Base-by-base conservation (phyloP, 176 grass and related monocot species). In the Aechmea fasciata region DNA sequence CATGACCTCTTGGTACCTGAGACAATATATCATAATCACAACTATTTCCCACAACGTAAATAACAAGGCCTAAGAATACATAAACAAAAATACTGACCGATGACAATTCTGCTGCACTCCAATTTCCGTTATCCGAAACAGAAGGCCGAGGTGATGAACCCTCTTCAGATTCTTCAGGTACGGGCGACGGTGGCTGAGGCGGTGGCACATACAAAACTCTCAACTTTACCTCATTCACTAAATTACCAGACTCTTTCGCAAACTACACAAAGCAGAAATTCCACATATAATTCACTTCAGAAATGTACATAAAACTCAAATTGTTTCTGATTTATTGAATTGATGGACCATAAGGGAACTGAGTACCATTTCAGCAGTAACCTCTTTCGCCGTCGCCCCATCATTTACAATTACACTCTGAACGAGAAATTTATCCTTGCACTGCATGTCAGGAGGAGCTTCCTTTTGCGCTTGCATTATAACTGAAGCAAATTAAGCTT, bases 371-470 rank as follows among this genome's bases (percentile, higher is more conserved):
- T 96, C 78, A 18, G 66, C 65, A 17, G 83, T 89, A 33, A 96
- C 76, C 65, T 89, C 92, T 74, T 84, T 96, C 18, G 74, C 20
- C 59, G 70, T 53, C 0, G 51, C 72, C n/a, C 69, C 83, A 63
- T 82, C 78, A 2, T 64, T 71, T 29, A 83, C 81, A 68, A 89
- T 67, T 41, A 84, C 83, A 82, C 88, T 92, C 74, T 96, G 88
- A 68, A 96, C 70, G 7, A 96, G 92, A 81, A 92, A 92, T 73
- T 92, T 96, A 80, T 96, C 92, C 70, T 92, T 96, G 79, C 88
- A 89, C 72, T 92, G 92, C 85, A 96, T 80, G 61, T 87, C 86
- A 0, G 52, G 63, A 1, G 88, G 92, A 11, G 71, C 83, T 81
- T 89, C 88, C 10, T 69, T 78, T 62, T 87, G 92, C 4, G 83